These are phyloP conservation scores for Fomes fomentarius DNA, from an alignment of 1,284 basidiomycete species.

Conservation along the genomic window DNA sequence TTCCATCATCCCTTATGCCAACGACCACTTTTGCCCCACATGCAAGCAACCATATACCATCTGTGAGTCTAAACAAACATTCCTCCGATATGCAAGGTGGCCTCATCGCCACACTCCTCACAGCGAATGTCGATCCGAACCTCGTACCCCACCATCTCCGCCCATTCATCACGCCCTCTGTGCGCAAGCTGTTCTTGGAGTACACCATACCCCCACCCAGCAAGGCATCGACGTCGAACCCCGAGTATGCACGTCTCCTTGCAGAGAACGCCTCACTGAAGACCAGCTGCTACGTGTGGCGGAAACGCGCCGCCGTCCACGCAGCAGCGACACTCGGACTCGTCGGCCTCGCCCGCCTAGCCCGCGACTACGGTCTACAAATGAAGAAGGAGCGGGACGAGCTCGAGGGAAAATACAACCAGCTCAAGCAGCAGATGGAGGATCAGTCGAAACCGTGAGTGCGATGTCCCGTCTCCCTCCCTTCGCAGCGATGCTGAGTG, in stretches of 20 bases:
- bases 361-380: slow-evolving; percentile 50
- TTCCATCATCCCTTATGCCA: slow-evolving; percentile 46
- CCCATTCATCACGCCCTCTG: slow-evolving; percentile 50
- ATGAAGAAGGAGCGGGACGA: slow-evolving; percentile 49
- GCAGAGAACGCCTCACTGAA: slow-evolving; percentile 55
- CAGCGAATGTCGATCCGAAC: slow-evolving; percentile 50
- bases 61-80: slow-evolving; percentile 30
- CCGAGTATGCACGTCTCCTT: slow-evolving; percentile 48
- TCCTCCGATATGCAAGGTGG: not conserved
- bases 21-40: slow-evolving; percentile 53
- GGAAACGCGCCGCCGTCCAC: slow-evolving; percentile 58
- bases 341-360: slow-evolving; percentile 49
- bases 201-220: slow-evolving; percentile 24
- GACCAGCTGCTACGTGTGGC: slow-evolving; percentile 54
- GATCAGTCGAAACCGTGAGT: slow-evolving; percentile 29
- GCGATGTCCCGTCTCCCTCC: not conserved
- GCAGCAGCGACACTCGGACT: slow-evolving; percentile 57
- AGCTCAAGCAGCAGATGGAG: slow-evolving; percentile 34
- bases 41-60: slow-evolving; percentile 54
- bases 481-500: not conserved
- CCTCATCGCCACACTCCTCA: not conserved
- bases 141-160: slow-evolving; percentile 52
- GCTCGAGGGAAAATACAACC: slow-evolving; percentile 39
- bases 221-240: slow-evolving; percentile 19
- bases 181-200: slow-evolving; percentile 54